Evolutionary conservation across 2,329 filamentous ascomycete genomes (phyloP).

Genomic region (Tolypocladium tundrense): DNA sequence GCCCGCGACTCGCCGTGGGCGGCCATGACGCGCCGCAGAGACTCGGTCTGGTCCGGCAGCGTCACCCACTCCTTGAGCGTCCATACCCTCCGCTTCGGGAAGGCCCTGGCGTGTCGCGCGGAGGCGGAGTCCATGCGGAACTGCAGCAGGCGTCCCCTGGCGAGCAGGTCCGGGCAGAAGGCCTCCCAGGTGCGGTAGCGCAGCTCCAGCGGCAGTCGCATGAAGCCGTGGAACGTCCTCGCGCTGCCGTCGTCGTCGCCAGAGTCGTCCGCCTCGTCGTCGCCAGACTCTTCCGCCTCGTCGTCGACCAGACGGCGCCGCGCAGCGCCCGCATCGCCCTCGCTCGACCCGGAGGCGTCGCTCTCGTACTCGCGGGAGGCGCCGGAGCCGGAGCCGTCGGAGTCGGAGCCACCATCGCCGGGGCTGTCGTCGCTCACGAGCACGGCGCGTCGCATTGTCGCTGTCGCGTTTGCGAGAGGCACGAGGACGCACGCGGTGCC

Average conservation of each 20-base stretch:
- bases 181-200: conserved; percentile 21
- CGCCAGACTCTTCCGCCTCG: conserved; percentile 6
- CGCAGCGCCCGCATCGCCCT: background rate
- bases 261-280: conserved; percentile 3
- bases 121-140: conserved; percentile 2
- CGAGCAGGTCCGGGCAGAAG: conserved; percentile 18
- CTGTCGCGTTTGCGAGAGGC: background rate
- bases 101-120: background rate
- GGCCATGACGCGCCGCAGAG: conserved; percentile 19
- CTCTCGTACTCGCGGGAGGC: background rate
- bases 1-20: conserved; percentile 25
- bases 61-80: conserved; percentile 11
- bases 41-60: conserved; percentile 17
- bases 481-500: background rate
- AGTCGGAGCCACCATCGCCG: background rate
- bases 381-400: background rate
- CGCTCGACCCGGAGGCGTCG: background rate
- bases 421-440: background rate
- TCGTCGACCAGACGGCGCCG: conserved; percentile 3
- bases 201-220: conserved; percentile 21
- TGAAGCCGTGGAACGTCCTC: conserved; percentile 13
- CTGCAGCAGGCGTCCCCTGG: conserved; percentile 11
- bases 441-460: background rate
- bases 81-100: conserved; percentile 2
- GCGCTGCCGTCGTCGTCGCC: background rate